Percentiles rank a stretch among this genome's conserved stretches.
phyloP scores from a whole-genome alignment of 2,329 filamentous ascomycete genomes.

The Ustulina deusta region DNA sequence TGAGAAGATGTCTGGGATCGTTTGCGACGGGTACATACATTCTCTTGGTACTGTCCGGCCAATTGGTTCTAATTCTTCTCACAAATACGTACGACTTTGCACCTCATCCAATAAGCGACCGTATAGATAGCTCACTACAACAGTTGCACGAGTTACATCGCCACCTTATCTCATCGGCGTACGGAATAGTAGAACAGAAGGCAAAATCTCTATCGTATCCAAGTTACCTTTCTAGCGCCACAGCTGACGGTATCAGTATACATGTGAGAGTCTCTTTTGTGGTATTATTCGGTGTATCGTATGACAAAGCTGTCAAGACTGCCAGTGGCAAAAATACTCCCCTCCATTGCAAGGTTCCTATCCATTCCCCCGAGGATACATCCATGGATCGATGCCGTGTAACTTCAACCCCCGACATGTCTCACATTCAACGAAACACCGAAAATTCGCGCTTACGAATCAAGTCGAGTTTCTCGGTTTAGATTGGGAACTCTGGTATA shows the following conservation, averaged over 20 bases:
- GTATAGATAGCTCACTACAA: conserved; percentile 3
- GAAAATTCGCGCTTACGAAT: conserved; percentile 4
- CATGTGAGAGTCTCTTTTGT: not conserved
- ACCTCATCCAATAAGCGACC: too few relatives aligned
- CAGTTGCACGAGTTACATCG: conserved; percentile 18
- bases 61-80: conserved; percentile 2
- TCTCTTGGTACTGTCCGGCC: not conserved
- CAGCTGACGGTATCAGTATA: not conserved
- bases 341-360: not conserved
- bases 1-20: not conserved
- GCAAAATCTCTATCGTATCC: not conserved
- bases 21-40: not conserved
- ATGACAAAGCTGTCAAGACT: not conserved
- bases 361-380: not conserved
- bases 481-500: conserved; percentile 5
- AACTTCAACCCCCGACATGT: conserved; percentile 6
- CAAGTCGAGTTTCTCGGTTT: conserved; percentile 1
- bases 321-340: not conserved
- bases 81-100: conserved; percentile 12
- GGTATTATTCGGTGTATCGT: not conserved
- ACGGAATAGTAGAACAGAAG: not conserved
- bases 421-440: not conserved
- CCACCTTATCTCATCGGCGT: conserved; percentile 9
- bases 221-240: not conserved
- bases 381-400: conserved; percentile 9